phyloP scores from a whole-genome alignment of 345 rosid genomes.

The Salix brachista region DNA sequence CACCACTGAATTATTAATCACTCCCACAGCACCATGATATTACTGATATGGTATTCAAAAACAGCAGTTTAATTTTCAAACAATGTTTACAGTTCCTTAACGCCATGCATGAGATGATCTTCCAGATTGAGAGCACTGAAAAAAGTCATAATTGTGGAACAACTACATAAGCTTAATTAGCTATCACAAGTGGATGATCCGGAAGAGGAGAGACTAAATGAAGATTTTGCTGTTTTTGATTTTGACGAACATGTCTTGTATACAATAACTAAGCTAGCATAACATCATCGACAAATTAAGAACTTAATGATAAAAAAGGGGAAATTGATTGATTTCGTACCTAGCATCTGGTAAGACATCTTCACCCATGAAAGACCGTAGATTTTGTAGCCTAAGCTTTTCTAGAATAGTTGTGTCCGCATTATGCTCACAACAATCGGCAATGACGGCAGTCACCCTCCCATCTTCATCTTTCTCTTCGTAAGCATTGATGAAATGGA shows the following conservation, averaged over 20 bases:
- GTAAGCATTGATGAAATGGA: conserved; percentile 93
- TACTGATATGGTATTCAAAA: neutral
- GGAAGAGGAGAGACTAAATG: neutral
- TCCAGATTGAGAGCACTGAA: neutral
- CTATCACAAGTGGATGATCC: too few relatives aligned
- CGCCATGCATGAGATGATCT: neutral
- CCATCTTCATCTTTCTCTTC: conserved; percentile 84
- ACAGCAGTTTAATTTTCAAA: neutral
- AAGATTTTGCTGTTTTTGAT: neutral
- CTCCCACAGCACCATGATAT: neutral
- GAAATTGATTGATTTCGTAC: conserved; percentile 18
- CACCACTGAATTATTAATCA: neutral
- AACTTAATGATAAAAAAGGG: neutral
- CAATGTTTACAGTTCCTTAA: neutral
- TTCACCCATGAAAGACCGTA: conserved; percentile 53
- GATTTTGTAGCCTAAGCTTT: conserved; percentile 66
- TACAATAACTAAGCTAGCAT: too few relatives aligned
- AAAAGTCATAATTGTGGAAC: too few relatives aligned
- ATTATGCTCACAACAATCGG: conserved; percentile 89
- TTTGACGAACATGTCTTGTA: neutral
- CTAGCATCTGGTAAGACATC: conserved; percentile 85
- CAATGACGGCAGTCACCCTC: conserved; percentile 53
- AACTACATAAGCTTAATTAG: neutral
- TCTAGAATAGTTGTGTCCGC: conserved; percentile 79
- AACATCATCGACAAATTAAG: neutral